A percentile compares a stretch with the other conserved stretches of the same genome.
phyloP scores from a whole-genome alignment of 2,329 filamentous ascomycete genomes.

The Xylariaceae sp. region DNA sequence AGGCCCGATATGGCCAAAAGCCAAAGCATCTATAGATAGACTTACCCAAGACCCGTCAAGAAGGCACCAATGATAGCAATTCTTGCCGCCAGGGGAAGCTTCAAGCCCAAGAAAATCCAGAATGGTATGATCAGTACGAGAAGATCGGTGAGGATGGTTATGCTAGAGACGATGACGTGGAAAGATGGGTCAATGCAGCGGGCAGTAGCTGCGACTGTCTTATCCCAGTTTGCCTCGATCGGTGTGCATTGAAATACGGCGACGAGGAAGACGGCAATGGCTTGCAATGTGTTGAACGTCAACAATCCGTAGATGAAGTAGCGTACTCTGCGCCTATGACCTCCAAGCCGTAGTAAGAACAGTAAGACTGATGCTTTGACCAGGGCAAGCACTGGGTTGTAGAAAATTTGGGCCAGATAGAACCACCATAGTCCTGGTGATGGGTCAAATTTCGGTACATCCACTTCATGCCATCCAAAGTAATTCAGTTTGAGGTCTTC shows the following conservation, averaged over 20 bases:
- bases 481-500: conserved; percentile 41
- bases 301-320: conserved; percentile 41
- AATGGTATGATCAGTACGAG: conserved; percentile 49
- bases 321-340: conserved; percentile 43
- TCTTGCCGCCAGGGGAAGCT: conserved; percentile 47
- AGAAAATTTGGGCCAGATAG: conserved; percentile 50
- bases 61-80: conserved; percentile 49
- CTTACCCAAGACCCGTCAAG: conserved; percentile 41
- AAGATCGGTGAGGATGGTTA: conserved; percentile 51
- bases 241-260: conserved; percentile 49
- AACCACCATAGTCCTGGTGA: conserved; percentile 40
- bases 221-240: conserved; percentile 44
- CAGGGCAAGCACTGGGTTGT: conserved; percentile 54
- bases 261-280: conserved; percentile 47
- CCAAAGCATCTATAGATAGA: conserved; percentile 41
- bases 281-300: conserved; percentile 43
- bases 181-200: conserved; percentile 43
- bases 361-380: conserved; percentile 53
- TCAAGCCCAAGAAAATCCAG: conserved; percentile 49
- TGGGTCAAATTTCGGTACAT: conserved; percentile 25
- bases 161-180: conserved; percentile 44
- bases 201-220: conserved; percentile 26
- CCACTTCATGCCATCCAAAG: conserved; percentile 36
- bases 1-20: neutral
- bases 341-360: conserved; percentile 51